These are phyloP conservation scores for Actinomortierella wolfii DNA, from an alignment of 371 early-diverging fungal genomes.

Conservation along the genomic window DNA sequence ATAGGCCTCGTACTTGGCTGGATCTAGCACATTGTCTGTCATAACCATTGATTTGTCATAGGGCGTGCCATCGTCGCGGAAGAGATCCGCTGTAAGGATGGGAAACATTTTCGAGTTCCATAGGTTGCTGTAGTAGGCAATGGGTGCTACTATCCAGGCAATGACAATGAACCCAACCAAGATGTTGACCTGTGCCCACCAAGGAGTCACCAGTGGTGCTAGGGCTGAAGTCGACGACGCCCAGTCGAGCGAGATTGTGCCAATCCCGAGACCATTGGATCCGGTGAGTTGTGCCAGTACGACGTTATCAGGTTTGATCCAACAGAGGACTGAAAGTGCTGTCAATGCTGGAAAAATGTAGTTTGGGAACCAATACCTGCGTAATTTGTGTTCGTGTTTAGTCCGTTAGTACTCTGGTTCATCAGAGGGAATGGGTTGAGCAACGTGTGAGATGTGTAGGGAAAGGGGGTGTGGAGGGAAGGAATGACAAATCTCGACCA, in stretches of 20 bases:
- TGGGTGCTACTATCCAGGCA: conserved; percentile 68
- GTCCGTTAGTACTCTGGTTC: no score
- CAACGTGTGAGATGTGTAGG: conserved; percentile 64
- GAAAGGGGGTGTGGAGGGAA: conserved; percentile 40
- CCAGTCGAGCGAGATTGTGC: conserved; percentile 48
- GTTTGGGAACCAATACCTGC: conserved; percentile 59
- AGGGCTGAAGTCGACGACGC: conserved; percentile 47
- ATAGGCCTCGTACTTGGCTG: conserved; percentile 61
- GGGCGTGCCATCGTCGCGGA: conserved; percentile 51
- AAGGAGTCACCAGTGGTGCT: conserved; percentile 40
- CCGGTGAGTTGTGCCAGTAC: conserved; percentile 59
- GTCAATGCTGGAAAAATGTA: conserved; percentile 61
- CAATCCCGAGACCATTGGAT: conserved; percentile 46
- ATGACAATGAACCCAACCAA: conserved; percentile 66
- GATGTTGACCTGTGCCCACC: conserved; percentile 40
- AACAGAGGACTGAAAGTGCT: conserved; percentile 50
- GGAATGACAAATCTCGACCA: conserved; percentile 55
- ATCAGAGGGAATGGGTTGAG: no score
- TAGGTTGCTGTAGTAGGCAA: conserved; percentile 64
- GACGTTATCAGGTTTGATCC: conserved; percentile 54
- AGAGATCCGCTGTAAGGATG: conserved; percentile 58
- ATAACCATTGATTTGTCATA: conserved; percentile 58
- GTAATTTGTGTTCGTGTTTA: no score
- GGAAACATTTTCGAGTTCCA: conserved; percentile 64
- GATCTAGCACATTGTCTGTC: conserved; percentile 60